Evolutionary conservation across 345 rosid species (phyloP).

Genomic region (Pseudoturritis turrita): DNA sequence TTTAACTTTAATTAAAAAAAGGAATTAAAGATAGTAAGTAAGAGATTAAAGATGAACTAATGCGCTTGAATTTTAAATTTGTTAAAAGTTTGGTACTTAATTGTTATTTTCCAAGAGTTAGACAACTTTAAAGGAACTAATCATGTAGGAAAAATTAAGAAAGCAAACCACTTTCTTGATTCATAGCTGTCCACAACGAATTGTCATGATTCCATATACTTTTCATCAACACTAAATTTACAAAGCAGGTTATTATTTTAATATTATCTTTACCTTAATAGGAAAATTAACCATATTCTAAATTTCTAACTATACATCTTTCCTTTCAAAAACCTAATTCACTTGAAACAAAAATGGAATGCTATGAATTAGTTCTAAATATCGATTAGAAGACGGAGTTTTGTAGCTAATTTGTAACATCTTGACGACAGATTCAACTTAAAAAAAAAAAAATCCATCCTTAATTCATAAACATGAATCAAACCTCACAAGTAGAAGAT

Average conservation of each 20-base stretch:
- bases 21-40: not conserved
- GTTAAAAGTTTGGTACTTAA: constrained; percentile 4
- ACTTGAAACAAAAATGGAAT: not conserved
- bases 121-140: not conserved
- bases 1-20: not conserved
- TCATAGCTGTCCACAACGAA: constrained; percentile 27
- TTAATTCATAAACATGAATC: not conserved
- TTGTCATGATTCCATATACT: constrained; percentile 14
- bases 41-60: not conserved
- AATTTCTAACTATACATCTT: not conserved
- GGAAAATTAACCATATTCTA: not conserved
- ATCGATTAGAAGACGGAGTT: not conserved
- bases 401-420: not conserved
- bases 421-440: not conserved
- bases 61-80: not conserved
- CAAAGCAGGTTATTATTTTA: not conserved
- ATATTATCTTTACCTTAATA: not conserved
- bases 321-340: not conserved
- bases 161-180: constrained; percentile 18
- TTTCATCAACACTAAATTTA: constrained; percentile 8
- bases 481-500: not conserved
- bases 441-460: too few species aligned
- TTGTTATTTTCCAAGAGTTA: not conserved
- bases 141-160: not conserved
- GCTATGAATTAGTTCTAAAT: not conserved